These are phyloP conservation scores for Blepharisma japonicum DNA, from an alignment of 73 alveolate species.

Conservation along the genomic window DNA sequence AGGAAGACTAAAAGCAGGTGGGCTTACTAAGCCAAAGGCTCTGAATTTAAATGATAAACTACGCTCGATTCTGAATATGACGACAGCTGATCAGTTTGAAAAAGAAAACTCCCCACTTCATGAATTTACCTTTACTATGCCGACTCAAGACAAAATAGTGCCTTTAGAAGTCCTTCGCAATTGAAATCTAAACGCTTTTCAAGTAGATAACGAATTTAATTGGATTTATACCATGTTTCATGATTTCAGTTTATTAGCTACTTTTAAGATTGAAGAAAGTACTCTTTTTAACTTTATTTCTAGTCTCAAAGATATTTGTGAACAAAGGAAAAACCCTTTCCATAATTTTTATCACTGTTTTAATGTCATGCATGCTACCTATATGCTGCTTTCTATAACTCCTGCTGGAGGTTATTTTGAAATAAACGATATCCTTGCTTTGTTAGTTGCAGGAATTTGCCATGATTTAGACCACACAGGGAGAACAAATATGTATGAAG, in stretches of 20 bases:
- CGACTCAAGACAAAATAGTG: background rate
- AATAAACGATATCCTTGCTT: background rate
- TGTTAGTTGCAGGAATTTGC: constrained; percentile 34
- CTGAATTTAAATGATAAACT: background rate
- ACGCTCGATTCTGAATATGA: background rate
- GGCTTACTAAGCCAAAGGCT: background rate
- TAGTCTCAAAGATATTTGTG: background rate
- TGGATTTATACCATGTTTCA: constrained; percentile 8
- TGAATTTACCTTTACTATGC: background rate
- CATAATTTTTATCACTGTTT: constrained; percentile 56
- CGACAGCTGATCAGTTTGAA: background rate
- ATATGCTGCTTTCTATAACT: background rate
- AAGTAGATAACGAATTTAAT: background rate
- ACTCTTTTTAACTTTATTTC: background rate
- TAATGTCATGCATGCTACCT: constrained; percentile 45
- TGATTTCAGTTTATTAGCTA: background rate
- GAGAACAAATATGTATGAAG: constrained; percentile 66
- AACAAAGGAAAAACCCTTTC: constrained; percentile 39
- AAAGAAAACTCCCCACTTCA: background rate
- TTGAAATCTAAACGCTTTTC: constrained; percentile 18
- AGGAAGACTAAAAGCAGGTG: constrained; percentile 14
- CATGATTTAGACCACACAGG: constrained; percentile 91
- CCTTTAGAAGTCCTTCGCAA: background rate
- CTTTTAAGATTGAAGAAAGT: background rate
- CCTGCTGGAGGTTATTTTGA: constrained; percentile 5